Evolutionary conservation across 768 basidiomycete genomes (phyloP).

Genomic region (Holtermanniella nyarrowii): DNA sequence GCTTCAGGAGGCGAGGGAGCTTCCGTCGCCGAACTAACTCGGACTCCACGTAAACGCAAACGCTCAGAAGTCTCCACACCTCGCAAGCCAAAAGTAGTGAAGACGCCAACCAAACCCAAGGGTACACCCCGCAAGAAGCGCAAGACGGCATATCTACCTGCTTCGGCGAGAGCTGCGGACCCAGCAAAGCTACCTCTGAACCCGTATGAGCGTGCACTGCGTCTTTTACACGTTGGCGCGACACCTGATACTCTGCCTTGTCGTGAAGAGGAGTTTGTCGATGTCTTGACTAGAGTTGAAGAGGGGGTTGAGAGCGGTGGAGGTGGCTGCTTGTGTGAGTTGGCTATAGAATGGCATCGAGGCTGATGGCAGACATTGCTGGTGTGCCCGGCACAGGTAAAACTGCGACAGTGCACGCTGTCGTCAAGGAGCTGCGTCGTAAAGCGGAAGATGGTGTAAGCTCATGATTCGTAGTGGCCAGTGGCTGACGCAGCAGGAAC

Average conservation of each 20-base stretch:
- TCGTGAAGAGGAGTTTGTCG: constrained; percentile 70
- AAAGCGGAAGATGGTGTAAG: constrained; percentile 73
- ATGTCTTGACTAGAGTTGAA: constrained; percentile 64
- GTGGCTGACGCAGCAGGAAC: constrained; percentile 53
- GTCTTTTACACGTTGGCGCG: constrained; percentile 83
- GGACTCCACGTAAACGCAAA: constrained; percentile 12
- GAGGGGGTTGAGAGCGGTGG: constrained; percentile 83
- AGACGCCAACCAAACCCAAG: not conserved
- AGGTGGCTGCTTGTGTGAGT: constrained; percentile 89
- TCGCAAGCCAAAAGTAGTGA: constrained; percentile 37
- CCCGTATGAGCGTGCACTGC: constrained; percentile 78
- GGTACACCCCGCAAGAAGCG: constrained; percentile 5
- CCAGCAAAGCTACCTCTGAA: constrained; percentile 55
- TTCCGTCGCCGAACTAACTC: constrained; percentile 14
- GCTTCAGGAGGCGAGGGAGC: constrained; percentile 9
- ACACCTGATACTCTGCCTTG: constrained; percentile 83
- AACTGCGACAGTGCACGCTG: constrained; percentile 92
- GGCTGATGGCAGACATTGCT: constrained; percentile 65
- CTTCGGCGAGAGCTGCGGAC: constrained; percentile 20
- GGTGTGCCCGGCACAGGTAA: constrained; percentile 89
- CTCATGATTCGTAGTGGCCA: constrained; percentile 3
- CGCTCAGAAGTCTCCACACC: constrained; percentile 47
- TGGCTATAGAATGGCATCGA: not conserved
- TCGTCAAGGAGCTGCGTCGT: constrained; percentile 76
- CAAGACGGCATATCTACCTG: constrained; percentile 18